These are phyloP conservation scores for Pseudozyma tsukubaensis DNA, from an alignment of 1,284 basidiomycete genomes.

Conservation along the genomic window DNA sequence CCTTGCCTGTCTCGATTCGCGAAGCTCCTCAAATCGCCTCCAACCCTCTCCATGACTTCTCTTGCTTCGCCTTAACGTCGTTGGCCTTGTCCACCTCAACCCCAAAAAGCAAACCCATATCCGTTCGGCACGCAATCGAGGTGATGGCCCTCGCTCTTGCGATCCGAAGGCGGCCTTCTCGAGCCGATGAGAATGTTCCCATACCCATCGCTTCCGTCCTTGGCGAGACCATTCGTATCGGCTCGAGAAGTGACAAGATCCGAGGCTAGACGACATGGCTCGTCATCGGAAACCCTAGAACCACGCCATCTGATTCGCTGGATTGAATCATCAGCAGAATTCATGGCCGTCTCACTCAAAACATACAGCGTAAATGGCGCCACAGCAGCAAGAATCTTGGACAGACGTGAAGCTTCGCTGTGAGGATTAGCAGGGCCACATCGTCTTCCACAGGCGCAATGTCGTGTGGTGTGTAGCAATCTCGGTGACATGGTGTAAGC, in stretches of 20 bases:
- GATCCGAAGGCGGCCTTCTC: background rate
- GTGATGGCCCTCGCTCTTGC: background rate
- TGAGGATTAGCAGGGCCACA: too few relatives aligned
- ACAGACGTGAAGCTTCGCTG: too few relatives aligned
- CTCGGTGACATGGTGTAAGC: too few relatives aligned
- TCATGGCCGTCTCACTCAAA: too few relatives aligned
- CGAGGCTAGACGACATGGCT: background rate
- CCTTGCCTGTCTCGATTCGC: too few relatives aligned
- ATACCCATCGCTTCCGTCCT: conserved; percentile 10
- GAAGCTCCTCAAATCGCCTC: background rate
- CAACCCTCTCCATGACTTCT: background rate
- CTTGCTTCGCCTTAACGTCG: too few relatives aligned
- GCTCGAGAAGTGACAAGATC: background rate
- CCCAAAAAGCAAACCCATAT: background rate
- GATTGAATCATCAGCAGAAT: background rate
- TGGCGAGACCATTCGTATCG: conserved; percentile 12
- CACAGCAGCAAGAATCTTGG: too few relatives aligned
- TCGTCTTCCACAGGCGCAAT: too few relatives aligned
- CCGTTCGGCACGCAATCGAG: background rate
- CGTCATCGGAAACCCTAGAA: conserved; percentile 2
- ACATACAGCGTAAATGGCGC: background rate
- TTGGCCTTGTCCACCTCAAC: background rate
- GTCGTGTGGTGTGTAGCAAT: too few relatives aligned
- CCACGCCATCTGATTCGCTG: conserved; percentile 14
- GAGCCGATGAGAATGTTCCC: conserved; percentile 22